phyloP scores from a whole-genome alignment of 1,284 basidiomycete species.

The Vanrija humicola region DNA sequence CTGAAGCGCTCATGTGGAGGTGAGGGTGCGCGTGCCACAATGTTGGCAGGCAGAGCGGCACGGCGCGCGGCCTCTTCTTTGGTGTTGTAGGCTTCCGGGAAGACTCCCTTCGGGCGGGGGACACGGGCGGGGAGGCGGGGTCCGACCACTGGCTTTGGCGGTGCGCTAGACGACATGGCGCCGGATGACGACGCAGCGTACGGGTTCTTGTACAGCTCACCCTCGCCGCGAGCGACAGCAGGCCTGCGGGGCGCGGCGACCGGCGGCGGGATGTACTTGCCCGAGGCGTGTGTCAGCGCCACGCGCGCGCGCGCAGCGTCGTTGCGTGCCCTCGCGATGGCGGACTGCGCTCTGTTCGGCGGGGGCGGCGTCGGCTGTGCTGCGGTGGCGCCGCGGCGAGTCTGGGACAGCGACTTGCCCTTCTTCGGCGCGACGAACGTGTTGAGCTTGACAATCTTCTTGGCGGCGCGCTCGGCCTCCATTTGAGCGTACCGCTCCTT shows the following conservation, averaged over 20 bases:
- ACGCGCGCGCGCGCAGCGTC: slow-evolving; percentile 37
- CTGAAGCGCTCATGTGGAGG: slow-evolving; percentile 6
- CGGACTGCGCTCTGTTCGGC: slow-evolving; percentile 7
- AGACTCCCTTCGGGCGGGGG: background rate
- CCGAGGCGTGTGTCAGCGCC: slow-evolving; percentile 40
- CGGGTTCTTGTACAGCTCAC: slow-evolving; percentile 22
- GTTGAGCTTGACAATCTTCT: slow-evolving; percentile 37
- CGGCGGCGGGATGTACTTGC: slow-evolving; percentile 30
- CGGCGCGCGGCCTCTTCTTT: slow-evolving; percentile 1
- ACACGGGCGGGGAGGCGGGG: slow-evolving; percentile 1
- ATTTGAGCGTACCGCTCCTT: slow-evolving; percentile 36
- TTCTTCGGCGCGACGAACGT: slow-evolving; percentile 13
- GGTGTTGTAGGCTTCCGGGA: slow-evolving; percentile 15
- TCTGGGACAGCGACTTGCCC: background rate
- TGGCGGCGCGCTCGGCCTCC: slow-evolving; percentile 32
- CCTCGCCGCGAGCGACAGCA: background rate
- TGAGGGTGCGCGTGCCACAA: background rate
- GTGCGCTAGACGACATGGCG: background rate
- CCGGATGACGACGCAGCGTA: background rate
- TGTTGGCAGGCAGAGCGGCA: background rate
- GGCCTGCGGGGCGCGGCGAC: background rate
- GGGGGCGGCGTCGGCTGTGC: background rate
- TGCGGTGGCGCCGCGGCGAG: background rate
- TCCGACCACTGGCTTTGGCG: background rate
- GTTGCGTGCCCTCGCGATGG: slow-evolving; percentile 33